Percentiles rank a stretch among this genome's conserved stretches.
These are phyloP conservation scores for Daldinia eschscholtzii DNA, from an alignment of 2,329 filamentous ascomycete genomes.

Conservation along the genomic window DNA sequence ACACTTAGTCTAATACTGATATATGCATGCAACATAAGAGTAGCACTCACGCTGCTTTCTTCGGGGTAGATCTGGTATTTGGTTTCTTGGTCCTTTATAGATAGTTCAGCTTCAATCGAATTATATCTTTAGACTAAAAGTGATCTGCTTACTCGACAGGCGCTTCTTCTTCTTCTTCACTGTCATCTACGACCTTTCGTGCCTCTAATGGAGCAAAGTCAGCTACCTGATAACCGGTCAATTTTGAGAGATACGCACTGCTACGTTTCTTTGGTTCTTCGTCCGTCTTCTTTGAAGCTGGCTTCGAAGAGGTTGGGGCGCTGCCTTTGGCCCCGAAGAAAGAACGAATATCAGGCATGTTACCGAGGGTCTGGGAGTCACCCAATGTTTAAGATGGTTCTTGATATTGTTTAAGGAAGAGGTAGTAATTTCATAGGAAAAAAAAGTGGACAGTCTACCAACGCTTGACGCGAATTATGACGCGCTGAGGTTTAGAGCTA, in stretches of 20 bases:
- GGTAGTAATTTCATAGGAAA: slow-evolving; percentile 14
- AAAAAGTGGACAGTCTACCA: slow-evolving; percentile 16
- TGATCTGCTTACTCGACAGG: slow-evolving; percentile 62
- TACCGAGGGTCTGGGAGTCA: slow-evolving; percentile 7
- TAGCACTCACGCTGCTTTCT: slow-evolving; percentile 66
- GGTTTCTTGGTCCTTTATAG: slow-evolving; percentile 66
- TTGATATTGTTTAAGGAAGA: slow-evolving; percentile 3
- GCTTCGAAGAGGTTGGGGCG: slow-evolving; percentile 65
- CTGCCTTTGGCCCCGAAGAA: slow-evolving; percentile 87
- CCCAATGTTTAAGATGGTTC: slow-evolving; percentile 4
- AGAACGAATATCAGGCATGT: slow-evolving; percentile 90
- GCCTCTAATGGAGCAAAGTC: slow-evolving; percentile 55
- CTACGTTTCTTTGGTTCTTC: slow-evolving; percentile 59
- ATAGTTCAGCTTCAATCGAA: slow-evolving; percentile 32
- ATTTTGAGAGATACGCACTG: slow-evolving; percentile 55
- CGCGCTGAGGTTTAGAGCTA: slow-evolving; percentile 35
- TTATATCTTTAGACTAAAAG: background rate
- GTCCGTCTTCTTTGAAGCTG: slow-evolving; percentile 61
- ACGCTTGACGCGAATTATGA: slow-evolving; percentile 42
- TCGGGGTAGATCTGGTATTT: slow-evolving; percentile 61
- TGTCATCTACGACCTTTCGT: slow-evolving; percentile 83
- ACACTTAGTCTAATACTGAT: slow-evolving; percentile 25
- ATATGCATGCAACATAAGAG: background rate
- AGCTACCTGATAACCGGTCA: slow-evolving; percentile 6
- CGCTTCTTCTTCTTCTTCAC: slow-evolving; percentile 63